phyloP scores from a whole-genome alignment of 208 protist genomes.

The Novymonas esmeraldas region DNA sequence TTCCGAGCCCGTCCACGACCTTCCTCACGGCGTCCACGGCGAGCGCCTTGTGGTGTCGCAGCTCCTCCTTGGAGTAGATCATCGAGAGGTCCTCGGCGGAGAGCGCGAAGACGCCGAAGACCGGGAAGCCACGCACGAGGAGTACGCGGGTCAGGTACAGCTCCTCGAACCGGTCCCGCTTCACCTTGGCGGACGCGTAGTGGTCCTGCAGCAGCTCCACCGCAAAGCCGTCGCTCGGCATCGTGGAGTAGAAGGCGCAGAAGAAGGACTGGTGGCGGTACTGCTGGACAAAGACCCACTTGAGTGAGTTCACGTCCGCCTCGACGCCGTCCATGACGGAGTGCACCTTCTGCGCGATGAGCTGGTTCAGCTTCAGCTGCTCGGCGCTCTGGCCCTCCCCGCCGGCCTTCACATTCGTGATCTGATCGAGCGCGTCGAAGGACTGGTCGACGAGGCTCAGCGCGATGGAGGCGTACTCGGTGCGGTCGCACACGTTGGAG shows the following conservation, averaged over 20 bases:
- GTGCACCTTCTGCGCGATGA: conserved; percentile 44
- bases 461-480: conserved; percentile 75
- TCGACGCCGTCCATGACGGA: conserved; percentile 52
- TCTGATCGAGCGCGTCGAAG: conserved; percentile 77
- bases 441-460: conserved; percentile 79
- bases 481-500: conserved; percentile 58
- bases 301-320: conserved; percentile 54
- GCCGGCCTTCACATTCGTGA: conserved; percentile 63
- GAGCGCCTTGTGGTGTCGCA: conserved; percentile 80
- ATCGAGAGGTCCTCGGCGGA: conserved; percentile 80
- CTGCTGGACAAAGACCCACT: conserved; percentile 82
- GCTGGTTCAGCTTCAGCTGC: conserved; percentile 56
- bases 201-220: conserved; percentile 66
- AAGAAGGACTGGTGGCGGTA: conserved; percentile 92
- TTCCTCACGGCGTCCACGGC: conserved; percentile 65
- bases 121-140: conserved; percentile 72
- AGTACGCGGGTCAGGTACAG: conserved; percentile 87
- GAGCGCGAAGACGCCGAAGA: conserved; percentile 76
- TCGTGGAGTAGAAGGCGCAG: conserved; percentile 77
- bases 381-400: conserved; percentile 32
- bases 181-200: conserved; percentile 62
- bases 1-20: conserved; percentile 58
- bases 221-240: conserved; percentile 58
- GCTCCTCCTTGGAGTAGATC: conserved; percentile 81
- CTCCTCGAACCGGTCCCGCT: conserved; percentile 83